These are phyloP conservation scores for Nissolia schottii DNA, from an alignment of 306 rosid species.

Conservation along the genomic window DNA sequence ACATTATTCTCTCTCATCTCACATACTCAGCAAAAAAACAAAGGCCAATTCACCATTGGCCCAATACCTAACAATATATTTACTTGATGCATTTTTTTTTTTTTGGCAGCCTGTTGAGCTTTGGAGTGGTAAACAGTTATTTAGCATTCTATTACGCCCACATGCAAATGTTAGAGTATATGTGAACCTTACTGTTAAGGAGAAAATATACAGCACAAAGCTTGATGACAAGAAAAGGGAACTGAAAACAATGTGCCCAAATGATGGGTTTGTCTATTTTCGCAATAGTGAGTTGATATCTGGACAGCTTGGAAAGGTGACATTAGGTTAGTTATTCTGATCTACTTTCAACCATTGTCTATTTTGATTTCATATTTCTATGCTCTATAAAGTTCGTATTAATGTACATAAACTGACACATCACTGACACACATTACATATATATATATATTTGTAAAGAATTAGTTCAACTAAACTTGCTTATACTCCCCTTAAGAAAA, in stretches of 20 bases:
- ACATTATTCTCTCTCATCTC: too few species aligned
- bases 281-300: slow-evolving; percentile 89
- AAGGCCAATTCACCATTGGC: too few species aligned
- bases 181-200: slow-evolving; percentile 77
- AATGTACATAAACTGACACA: background rate
- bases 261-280: slow-evolving; percentile 86
- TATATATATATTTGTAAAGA: background rate
- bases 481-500: slow-evolving; percentile 10
- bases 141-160: slow-evolving; percentile 76
- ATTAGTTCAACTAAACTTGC: background rate
- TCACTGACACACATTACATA: background rate
- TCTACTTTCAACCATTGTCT: background rate
- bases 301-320: slow-evolving; percentile 97
- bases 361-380: background rate
- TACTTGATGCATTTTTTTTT: slow-evolving; percentile 21
- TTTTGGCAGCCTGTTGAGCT: slow-evolving; percentile 93
- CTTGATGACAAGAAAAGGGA: slow-evolving; percentile 50
- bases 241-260: slow-evolving; percentile 74
- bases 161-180: slow-evolving; percentile 74
- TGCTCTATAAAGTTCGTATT: background rate
- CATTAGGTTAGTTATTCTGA: slow-evolving; percentile 64
- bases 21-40: too few species aligned
- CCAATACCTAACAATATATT: too few species aligned
- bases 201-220: slow-evolving; percentile 57
- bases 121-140: slow-evolving; percentile 97